Evolutionary conservation across 208 protist genomes (phyloP).

Genomic region (Tetramitus jugosus): DNA sequence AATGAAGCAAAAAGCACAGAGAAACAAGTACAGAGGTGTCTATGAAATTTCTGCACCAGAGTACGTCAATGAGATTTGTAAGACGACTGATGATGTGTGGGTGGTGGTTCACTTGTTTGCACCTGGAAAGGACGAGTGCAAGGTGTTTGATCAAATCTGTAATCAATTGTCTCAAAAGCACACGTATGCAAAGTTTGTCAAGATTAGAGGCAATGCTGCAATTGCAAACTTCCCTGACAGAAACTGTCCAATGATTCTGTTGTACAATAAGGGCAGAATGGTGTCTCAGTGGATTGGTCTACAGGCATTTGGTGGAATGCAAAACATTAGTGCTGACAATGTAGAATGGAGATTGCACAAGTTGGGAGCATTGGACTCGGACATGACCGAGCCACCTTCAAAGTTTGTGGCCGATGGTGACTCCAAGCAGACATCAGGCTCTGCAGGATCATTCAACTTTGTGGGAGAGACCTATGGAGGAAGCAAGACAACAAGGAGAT

Average conservation of each 20-base stretch:
- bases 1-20: background rate
- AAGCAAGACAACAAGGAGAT: background rate
- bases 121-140: background rate
- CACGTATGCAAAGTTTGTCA: background rate
- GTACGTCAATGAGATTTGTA: background rate
- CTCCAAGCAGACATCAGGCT: too few species aligned
- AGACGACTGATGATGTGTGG: background rate
- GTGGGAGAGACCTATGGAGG: background rate
- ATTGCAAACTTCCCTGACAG: conserved; percentile 10
- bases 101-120: conserved; percentile 10
- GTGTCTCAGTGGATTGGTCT: background rate
- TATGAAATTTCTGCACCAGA: conserved; percentile 5
- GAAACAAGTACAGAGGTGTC: background rate
- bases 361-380: background rate
- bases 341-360: conserved; percentile 5
- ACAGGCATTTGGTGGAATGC: background rate
- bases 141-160: background rate
- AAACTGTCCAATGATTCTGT: background rate
- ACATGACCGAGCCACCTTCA: background rate
- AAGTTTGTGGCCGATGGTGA: too few species aligned
- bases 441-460: background rate
- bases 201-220: background rate
- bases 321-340: background rate
- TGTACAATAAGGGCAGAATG: background rate
- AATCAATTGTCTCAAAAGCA: background rate